Conservation (phyloP, 192 early-diverging fungal species). For the Funneliformis mosseae region DNA sequence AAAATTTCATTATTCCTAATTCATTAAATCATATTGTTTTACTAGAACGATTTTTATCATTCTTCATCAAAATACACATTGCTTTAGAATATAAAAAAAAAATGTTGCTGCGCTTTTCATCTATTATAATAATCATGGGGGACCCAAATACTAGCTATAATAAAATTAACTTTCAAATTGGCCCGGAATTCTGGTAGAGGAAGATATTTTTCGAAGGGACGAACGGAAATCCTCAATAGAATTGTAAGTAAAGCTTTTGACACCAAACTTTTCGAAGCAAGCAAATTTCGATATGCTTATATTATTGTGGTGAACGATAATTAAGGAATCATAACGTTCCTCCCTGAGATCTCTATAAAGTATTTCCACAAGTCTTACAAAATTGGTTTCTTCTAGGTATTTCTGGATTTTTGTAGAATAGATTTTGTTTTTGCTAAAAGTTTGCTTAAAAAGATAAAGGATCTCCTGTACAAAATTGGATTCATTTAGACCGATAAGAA, state of each 20-base stretch:
- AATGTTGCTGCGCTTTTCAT: no score
- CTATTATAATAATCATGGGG: no score
- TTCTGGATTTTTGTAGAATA: neutral
- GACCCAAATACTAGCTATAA: no score
- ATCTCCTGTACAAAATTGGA: neutral
- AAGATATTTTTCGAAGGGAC: neutral
- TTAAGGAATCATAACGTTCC: neutral
- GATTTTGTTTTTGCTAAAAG: neutral
- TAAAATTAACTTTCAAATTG: no score
- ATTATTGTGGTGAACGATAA: neutral
- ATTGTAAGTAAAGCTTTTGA: neutral
- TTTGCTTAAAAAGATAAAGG: neutral
- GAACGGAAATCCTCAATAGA: neutral
- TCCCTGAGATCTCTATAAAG: neutral
- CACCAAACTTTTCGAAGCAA: neutral
- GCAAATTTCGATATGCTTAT: neutral
- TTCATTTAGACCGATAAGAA: conserved; percentile 26
- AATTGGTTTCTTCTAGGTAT: neutral
- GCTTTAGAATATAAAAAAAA: no score
- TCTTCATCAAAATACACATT: no score
- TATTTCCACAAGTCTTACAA: neutral
- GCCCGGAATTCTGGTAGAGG: no score
- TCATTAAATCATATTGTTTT: no score
- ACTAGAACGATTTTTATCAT: no score
- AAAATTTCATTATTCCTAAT: no score